These are phyloP conservation scores for Karstenula rhodostoma DNA, from an alignment of 2,329 filamentous ascomycete species.

Conservation along the genomic window DNA sequence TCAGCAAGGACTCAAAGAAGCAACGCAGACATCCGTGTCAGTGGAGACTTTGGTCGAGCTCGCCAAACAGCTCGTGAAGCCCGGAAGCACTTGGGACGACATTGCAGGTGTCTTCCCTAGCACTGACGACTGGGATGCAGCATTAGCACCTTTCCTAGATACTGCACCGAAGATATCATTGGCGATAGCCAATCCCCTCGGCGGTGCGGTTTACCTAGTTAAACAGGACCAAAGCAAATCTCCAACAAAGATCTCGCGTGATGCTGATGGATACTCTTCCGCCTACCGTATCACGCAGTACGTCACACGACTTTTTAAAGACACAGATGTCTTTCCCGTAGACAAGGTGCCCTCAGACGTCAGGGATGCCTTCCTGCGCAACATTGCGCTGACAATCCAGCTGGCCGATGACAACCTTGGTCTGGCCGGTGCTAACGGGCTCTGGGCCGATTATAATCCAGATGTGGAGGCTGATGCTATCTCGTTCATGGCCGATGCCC, in stretches of 20 bases:
- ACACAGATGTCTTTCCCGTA: slow-evolving; percentile 46
- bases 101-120: slow-evolving; percentile 68
- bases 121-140: slow-evolving; percentile 69
- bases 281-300: slow-evolving; percentile 80
- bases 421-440: slow-evolving; percentile 62
- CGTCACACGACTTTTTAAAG: slow-evolving; percentile 65
- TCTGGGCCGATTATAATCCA: slow-evolving; percentile 58
- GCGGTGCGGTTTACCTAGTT: slow-evolving; percentile 74
- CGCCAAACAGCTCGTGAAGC: slow-evolving; percentile 58
- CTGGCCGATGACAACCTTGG: slow-evolving; percentile 68
- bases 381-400: slow-evolving; percentile 63
- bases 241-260: slow-evolving; percentile 57
- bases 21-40: slow-evolving; percentile 54
- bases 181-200: slow-evolving; percentile 76
- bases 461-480: slow-evolving; percentile 63
- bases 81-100: slow-evolving; percentile 34
- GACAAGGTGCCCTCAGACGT: slow-evolving; percentile 39
- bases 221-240: slow-evolving; percentile 32
- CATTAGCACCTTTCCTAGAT: slow-evolving; percentile 66
- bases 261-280: slow-evolving; percentile 74
- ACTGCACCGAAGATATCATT: slow-evolving; percentile 67
- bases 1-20: slow-evolving; percentile 58
- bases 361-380: slow-evolving; percentile 51
- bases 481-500: slow-evolving; percentile 61
- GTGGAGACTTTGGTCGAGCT: slow-evolving; percentile 66